Evolutionary conservation across 2,329 filamentous ascomycete genomes (phyloP), one percentile per base, ranked within the genome.

Genomic region (Fusarium coicis): DNA sequence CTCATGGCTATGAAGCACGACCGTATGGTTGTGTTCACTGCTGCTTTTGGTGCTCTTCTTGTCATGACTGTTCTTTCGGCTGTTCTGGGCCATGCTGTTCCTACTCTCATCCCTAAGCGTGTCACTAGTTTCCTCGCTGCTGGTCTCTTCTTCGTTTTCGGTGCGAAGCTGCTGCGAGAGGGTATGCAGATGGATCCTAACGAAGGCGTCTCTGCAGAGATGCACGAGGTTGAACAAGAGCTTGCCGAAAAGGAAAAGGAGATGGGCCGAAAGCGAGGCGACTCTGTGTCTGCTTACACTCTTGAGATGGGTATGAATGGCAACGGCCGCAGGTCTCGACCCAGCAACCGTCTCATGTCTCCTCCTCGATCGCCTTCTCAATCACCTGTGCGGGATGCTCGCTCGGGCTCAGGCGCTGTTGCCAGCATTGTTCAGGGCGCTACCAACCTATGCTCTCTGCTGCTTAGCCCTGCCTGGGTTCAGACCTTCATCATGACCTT

Each of bases 401-500:
- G 84, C 23, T 88, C 85, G 50, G 82, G 81, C 37, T 77, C 81
- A 11, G 79, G 81, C 26, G 75, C 82, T 18, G 67, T 85, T 50
- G 75, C 84, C 77, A 78, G 83, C 76, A 66, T 83, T 81, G 69
- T 89, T 70, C 81, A 87, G 26, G 95, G 96, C 2, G 84, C 98
- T 30, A 91, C 91, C 81, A 99, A 99, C 78, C 89, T 99, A 8
- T 90, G 95, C 71, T 95, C 93, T 16, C 87, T 99, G 11, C 88
- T 99, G 9, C 87, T 99, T 43, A 97, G 94, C 82, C 96, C 96
- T 3, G 96, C 95, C 2, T 99, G 96, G 96, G 96, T 99, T 19
- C 96, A 98, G 84, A 99, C 96, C 0, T 99, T 99, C 80, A 90
- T 97, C 77, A 99, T 99, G 96, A 99, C 96, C 5, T 99, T 99